Conservation (phyloP, 2,329 filamentous ascomycete genomes). For the Rasamsonia emersonii region DNA sequence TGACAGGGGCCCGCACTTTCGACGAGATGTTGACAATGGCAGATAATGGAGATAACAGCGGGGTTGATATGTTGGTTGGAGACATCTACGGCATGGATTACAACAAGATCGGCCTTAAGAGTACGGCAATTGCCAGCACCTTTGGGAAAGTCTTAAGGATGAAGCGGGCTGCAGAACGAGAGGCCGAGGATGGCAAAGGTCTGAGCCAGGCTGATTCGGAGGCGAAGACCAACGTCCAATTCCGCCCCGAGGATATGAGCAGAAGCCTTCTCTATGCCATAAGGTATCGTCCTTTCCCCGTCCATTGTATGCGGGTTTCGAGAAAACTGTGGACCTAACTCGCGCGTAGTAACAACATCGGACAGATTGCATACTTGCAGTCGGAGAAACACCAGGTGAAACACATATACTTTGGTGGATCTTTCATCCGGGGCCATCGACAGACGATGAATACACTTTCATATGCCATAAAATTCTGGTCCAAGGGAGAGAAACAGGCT, state of each 20-base stretch:
- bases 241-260: constrained; percentile 77
- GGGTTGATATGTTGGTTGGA: constrained; percentile 92
- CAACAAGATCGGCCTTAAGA: constrained; percentile 91
- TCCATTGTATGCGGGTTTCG: constrained; percentile 7
- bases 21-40: constrained; percentile 95
- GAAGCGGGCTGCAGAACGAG: constrained; percentile 73
- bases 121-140: constrained; percentile 87
- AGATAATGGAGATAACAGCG: constrained; percentile 80
- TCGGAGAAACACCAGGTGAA: constrained; percentile 86
- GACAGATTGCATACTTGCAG: constrained; percentile 95
- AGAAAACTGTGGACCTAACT: constrained; percentile 15
- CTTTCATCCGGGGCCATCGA: constrained; percentile 89
- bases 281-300: constrained; percentile 34
- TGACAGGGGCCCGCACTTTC: constrained; percentile 91
- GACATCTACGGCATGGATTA: constrained; percentile 98
- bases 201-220: constrained; percentile 39
- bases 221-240: constrained; percentile 38
- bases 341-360: constrained; percentile 75
- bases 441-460: constrained; percentile 97
- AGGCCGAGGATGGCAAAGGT: constrained; percentile 64
- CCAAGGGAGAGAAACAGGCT: constrained; percentile 83
- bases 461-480: constrained; percentile 98
- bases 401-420: constrained; percentile 95
- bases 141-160: constrained; percentile 96
- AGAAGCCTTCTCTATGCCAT: constrained; percentile 89